Base-by-base conservation (phyloP, 345 rosid genomes). In the Populus ilicifolia region DNA sequence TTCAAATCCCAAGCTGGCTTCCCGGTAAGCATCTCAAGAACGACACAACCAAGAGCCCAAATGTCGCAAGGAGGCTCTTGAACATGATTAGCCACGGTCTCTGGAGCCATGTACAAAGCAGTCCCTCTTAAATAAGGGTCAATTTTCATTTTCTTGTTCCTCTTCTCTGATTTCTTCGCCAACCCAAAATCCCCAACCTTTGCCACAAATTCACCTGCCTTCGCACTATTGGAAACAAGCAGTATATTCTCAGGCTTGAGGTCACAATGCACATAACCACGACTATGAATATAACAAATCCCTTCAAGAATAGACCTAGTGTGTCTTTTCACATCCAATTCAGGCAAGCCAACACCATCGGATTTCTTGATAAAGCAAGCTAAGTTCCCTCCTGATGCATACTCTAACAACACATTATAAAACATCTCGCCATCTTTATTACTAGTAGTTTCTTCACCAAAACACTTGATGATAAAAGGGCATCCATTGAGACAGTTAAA, bases 21-120 rank as follows among this genome's bases (percentile, higher is more conserved):
- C 2, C 96, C 95, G 1, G 92, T 88, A 27, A 86, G 69, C 98
- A 93, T 93, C 94, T 94, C 95, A 20, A 85, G 87, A 14, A 88
- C 89, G 0, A 81, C 85, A 62, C 97, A 94, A 11, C 97, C 98
- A 27, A 94, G 87, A 6, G 97, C 94, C 97, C 98, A 94, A 5
- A 94, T 85, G 67, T 94, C 98, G 52, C 81, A 87, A n/a, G 90
- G 87, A n/a, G 94, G 70, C 77, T 89, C 97, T 64, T 88, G 87
- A 61, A 85, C 86, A 75, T 86, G 85, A 25, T 86, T 83, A 48
- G 77, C 84, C 59, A 91, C 91, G 0, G 97, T 81, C 70, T 94
- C 98, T 13, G 97, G 98, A 54, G 97, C 89, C 89, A 91, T 81
- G 70, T 90, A 93, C 74, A 91, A 74, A 54, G 93, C 91, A 39